Evolutionary conservation across 2,329 filamentous ascomycete species (phyloP), one percentile per base, ranked within the genome.

Genomic region (Plenodomus biglobosus): DNA sequence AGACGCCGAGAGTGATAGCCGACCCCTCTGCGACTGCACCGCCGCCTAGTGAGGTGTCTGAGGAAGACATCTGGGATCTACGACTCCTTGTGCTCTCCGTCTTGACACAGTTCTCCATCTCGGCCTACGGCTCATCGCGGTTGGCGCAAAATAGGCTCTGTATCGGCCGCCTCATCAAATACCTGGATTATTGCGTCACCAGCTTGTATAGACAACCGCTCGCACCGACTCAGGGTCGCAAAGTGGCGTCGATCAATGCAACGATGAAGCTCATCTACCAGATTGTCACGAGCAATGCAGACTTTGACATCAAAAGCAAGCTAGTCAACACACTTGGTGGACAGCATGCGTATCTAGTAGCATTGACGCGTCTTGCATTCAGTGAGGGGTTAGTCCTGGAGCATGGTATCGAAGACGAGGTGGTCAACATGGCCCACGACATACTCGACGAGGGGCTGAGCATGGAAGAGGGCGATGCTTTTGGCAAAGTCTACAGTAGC

Each of bases 301-400:
- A 80, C 17, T 77, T 86, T 59, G 72, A 92, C 56, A 82, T 95
- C 53, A 80, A 84, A 40, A 79, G 82, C 40, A 95, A 92, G 68
- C 76, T 96, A 4, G 78, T 80, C 0, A 80, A 81, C 8, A 82
- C 88, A 0, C 79, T 83, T 4, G 89, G 90, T 2, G 88, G 86
- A 0, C 82, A 84, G 42, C 90, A 96, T 64, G 90, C 91, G 43
- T 92, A 95, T 62, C 76, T 95, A 1, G 82, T 96, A 8, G 84
- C 85, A 2, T 75, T 99, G 38, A 91, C 90, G 0, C 76, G 92
- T 36, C 75, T 97, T n/a, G 90, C 89, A 0, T 96, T 96, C 68
- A 86, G 84, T 5, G 90, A 95, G 52, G 87, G 90, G 22, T 71
- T 88, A 8, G 81, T 94, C 10, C 78, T 95, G 21, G 91, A 96